Percentiles rank a stretch among this genome's conserved stretches.
phyloP scores from a whole-genome alignment of 768 basidiomycete species.

The Tremella mesenterica region DNA sequence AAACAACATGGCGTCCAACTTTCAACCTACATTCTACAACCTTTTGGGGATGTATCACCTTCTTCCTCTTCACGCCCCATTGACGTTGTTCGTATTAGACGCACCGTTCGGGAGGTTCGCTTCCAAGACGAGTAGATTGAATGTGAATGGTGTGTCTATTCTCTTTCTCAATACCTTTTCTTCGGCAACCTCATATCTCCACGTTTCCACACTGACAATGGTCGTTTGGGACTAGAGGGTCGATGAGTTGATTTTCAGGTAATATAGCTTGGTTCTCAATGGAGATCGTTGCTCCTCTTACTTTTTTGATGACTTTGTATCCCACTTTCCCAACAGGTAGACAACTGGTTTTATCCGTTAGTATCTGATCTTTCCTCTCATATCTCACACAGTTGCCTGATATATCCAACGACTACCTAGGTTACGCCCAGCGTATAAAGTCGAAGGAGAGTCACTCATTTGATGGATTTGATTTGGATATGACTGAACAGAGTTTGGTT shows the following conservation, averaged over 20 bases:
- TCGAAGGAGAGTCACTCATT: background rate
- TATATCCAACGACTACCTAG: background rate
- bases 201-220: too few relatives aligned
- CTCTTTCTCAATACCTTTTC: background rate
- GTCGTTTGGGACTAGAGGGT: too few relatives aligned
- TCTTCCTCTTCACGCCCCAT: conserved; percentile 38
- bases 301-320: background rate
- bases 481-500: conserved; percentile 24
- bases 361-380: background rate
- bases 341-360: background rate
- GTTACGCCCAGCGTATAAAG: background rate
- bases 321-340: too few relatives aligned
- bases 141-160: conserved; percentile 53
- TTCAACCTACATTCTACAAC: conserved; percentile 23
- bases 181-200: background rate
- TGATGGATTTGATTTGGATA: background rate
- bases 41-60: conserved; percentile 30
- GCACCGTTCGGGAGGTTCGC: conserved; percentile 77
- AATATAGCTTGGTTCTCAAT: conserved; percentile 40
- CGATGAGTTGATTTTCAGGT: conserved; percentile 11
- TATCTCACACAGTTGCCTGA: background rate
- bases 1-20: too few relatives aligned
- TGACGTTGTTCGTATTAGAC: conserved; percentile 52
- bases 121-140: conserved; percentile 47
- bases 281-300: conserved; percentile 33